Evolutionary conservation across 768 basidiomycete species (phyloP).

Genomic region (Hysterangium stoloniferum): DNA sequence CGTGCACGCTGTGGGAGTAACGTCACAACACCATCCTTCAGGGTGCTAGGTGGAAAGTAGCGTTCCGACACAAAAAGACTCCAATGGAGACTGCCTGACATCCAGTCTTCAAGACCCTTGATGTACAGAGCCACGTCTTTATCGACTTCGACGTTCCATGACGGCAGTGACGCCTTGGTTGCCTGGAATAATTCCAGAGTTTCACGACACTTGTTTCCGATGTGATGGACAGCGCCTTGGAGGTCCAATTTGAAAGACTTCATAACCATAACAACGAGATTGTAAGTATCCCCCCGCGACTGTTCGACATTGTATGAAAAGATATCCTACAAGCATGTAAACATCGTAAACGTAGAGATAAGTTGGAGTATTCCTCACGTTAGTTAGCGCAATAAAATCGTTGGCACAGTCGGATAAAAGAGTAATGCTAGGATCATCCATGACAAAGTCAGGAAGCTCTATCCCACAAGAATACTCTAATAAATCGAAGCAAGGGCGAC

Average conservation of each 20-base stretch:
- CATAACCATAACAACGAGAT: constrained; percentile 37
- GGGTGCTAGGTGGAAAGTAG: constrained; percentile 60
- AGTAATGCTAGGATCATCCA: constrained; percentile 41
- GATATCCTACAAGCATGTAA: constrained; percentile 26
- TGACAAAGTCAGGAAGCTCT: constrained; percentile 46
- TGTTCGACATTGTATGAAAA: constrained; percentile 35
- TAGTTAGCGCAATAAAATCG: constrained; percentile 45
- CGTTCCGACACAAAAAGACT: constrained; percentile 60
- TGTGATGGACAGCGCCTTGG: constrained; percentile 31
- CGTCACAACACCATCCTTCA: constrained; percentile 43
- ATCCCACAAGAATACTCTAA: constrained; percentile 48
- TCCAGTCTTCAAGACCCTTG: constrained; percentile 33
- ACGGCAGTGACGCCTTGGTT: constrained; percentile 36
- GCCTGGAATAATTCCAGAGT: constrained; percentile 27
- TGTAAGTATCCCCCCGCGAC: constrained; percentile 33
- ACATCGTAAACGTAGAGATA: neutral
- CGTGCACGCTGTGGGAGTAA: constrained; percentile 33
- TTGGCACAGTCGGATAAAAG: constrained; percentile 40
- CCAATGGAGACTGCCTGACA: constrained; percentile 64
- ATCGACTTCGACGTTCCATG: constrained; percentile 57
- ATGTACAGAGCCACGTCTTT: constrained; percentile 40
- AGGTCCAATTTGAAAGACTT: constrained; percentile 26
- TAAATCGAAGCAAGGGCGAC: constrained; percentile 41
- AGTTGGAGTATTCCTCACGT: constrained; percentile 28
- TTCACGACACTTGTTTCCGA: constrained; percentile 26